phyloP scores from a whole-genome alignment of 169 alveolate species.

The Babesia gibsoni region DNA sequence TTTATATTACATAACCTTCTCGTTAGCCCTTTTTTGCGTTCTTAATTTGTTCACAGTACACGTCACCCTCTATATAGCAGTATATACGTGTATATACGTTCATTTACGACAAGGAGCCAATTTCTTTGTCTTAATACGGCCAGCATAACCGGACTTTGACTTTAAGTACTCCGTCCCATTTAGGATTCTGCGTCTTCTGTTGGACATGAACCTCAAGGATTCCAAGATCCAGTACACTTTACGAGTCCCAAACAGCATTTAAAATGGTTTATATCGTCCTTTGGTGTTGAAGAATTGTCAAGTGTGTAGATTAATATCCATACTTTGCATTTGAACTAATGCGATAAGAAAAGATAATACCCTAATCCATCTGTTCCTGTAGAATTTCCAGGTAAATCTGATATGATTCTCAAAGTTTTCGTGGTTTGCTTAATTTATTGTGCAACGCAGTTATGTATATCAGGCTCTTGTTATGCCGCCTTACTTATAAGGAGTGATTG shows the following conservation, averaged over 20 bases:
- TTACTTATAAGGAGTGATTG: too few species aligned
- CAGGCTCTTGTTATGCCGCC: too few species aligned
- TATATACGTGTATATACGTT: too few species aligned
- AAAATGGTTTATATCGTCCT: too few species aligned
- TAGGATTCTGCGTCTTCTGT: constrained; percentile 70
- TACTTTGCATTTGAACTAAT: too few species aligned
- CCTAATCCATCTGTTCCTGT: neutral
- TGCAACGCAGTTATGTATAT: too few species aligned
- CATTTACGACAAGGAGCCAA: constrained; percentile 76
- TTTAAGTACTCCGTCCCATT: constrained; percentile 77
- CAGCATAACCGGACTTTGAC: constrained; percentile 78
- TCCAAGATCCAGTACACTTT: neutral
- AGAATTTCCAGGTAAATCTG: neutral
- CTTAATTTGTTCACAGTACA: neutral
- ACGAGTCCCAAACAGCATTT: too few species aligned
- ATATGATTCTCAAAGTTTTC: neutral
- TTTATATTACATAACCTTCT: too few species aligned
- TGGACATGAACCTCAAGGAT: constrained; percentile 59
- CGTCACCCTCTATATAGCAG: neutral
- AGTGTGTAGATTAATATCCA: neutral
- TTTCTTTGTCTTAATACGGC: constrained; percentile 70
- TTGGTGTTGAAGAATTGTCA: neutral
- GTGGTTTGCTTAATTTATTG: too few species aligned
- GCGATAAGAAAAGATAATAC: too few species aligned
- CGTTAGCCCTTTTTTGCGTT: neutral